Base-by-base conservation (phyloP, 1,139 yeast genomes). In the Scheffersomyces cryptocercus region DNA sequence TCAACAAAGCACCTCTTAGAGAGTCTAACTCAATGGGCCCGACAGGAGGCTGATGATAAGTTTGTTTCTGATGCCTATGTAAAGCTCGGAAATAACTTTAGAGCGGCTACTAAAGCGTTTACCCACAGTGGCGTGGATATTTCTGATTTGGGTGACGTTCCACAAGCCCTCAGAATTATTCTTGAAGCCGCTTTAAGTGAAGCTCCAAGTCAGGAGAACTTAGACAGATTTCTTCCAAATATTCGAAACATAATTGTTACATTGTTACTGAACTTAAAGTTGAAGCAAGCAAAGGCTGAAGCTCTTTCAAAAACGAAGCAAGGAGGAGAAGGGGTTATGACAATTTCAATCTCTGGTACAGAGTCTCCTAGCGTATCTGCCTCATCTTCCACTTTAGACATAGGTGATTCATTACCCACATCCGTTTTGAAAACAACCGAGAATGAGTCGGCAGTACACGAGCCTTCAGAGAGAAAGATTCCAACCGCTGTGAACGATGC, bases 21-120 rank as follows among this genome's bases (percentile, higher is more conserved):
- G 55, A 80, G 90, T 30, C 70, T 95, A 43, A 89, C 96, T 0
- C 90, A 83, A 50, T 95, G 99, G 99, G 93, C 99, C 1, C 77
- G 83, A 47, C 82, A 80, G 28, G 79, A 79, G 30, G 91, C 89
- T 3, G 79, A 85, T 32, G 98, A 91, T 44, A 82, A 82, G 46
- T 89, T 81, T 52, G 97, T 95, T 2, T 88, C 97, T 3, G 91
- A 90, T 60, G 88, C 93, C 5, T 95, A 90, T 61, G 99, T 95
- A 11, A 85, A 83, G 52, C 75, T 95, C 32, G 99, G 99, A 0
- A 93, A 93, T 61, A 97, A 93, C 64, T 95, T 90, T 69, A 84
- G 95, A 54, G 81, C 88, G 2, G 90, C 96, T 0, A 83, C 93
- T 14, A 77, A 89, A 49, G 85, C 89, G 2, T 87, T 88, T 58